Evolutionary conservation across 192 early-diverging fungal genomes (phyloP).

Genomic region (Podila verticillata): DNA sequence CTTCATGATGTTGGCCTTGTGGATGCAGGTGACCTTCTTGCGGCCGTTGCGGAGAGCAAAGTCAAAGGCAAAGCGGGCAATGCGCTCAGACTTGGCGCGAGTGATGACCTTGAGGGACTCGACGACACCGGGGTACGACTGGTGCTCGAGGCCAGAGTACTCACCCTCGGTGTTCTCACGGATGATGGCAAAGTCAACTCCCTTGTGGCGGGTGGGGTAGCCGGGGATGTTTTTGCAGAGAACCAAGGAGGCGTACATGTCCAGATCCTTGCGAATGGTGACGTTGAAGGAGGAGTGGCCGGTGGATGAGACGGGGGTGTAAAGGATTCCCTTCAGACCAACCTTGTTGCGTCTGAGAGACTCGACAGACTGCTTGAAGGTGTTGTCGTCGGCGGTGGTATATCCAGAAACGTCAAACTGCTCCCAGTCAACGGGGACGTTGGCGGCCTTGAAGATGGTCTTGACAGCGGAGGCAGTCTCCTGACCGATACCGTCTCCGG

Average conservation of each 20-base stretch:
- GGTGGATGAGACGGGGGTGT: constrained; percentile 85
- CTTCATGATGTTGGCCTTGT: constrained; percentile 99
- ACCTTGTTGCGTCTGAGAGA: constrained; percentile 96
- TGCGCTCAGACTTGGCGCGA: constrained; percentile 96
- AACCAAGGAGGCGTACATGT: constrained; percentile 97
- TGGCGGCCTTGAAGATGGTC: constrained; percentile 92
- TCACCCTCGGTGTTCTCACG: constrained; percentile 99
- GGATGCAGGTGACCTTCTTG: constrained; percentile 98
- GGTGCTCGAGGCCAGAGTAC: constrained; percentile 99
- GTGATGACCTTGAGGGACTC: constrained; percentile 99
- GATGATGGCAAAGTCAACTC: constrained; percentile 98
- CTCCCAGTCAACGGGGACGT: constrained; percentile 96
- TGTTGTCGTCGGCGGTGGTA: constrained; percentile 80
- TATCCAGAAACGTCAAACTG: constrained; percentile 97
- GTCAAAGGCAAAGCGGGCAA: constrained; percentile 98
- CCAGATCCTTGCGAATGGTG: constrained; percentile 95
- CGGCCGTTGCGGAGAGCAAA: constrained; percentile 97
- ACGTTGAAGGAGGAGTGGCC: constrained; percentile 98
- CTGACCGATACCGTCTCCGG: constrained; percentile 97
- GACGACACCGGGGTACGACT: constrained; percentile 97
- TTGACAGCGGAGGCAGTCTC: constrained; percentile 93
- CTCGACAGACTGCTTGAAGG: constrained; percentile 91
- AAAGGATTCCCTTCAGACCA: constrained; percentile 93
- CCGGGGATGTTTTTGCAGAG: constrained; percentile 92
- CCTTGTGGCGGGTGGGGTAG: constrained; percentile 87